phyloP scores from a whole-genome alignment of 345 rosid species.

The Eucalyptus coolabah region DNA sequence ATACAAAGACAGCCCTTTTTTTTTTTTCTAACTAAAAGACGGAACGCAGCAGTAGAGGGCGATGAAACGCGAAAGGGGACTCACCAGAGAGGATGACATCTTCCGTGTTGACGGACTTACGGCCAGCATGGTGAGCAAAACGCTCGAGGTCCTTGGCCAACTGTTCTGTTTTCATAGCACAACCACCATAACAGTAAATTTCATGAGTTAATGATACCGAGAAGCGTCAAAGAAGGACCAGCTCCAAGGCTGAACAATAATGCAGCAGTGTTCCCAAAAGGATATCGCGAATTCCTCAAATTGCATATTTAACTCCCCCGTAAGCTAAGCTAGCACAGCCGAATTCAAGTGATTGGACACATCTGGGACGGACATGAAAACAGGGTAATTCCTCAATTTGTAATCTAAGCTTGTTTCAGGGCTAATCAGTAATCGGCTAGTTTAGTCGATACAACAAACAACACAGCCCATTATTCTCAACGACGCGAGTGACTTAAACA shows the following conservation, averaged over 20 bases:
- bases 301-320: not conserved
- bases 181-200: not conserved
- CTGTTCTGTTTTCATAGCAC: slow-evolving; percentile 30
- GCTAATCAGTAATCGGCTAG: not conserved
- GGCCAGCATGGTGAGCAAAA: slow-evolving; percentile 88
- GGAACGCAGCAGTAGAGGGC: not conserved
- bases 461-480: not conserved
- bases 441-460: not conserved
- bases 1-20: not conserved
- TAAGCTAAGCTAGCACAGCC: not conserved
- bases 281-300: not conserved
- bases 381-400: not conserved
- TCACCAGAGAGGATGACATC: slow-evolving; percentile 81
- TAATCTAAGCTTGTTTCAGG: not conserved
- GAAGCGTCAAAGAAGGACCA: not conserved
- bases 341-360: not conserved
- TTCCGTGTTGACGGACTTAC: slow-evolving; percentile 73
- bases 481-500: not conserved
- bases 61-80: not conserved
- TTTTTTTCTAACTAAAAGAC: not conserved
- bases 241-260: not conserved
- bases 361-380: not conserved
- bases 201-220: not conserved
- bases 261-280: not conserved
- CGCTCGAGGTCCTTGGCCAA: slow-evolving; percentile 71